Percentiles rank a stretch among this genome's conserved stretches.
Conservation (phyloP, 306 rosid genomes). For the Quercus mongolica region DNA sequence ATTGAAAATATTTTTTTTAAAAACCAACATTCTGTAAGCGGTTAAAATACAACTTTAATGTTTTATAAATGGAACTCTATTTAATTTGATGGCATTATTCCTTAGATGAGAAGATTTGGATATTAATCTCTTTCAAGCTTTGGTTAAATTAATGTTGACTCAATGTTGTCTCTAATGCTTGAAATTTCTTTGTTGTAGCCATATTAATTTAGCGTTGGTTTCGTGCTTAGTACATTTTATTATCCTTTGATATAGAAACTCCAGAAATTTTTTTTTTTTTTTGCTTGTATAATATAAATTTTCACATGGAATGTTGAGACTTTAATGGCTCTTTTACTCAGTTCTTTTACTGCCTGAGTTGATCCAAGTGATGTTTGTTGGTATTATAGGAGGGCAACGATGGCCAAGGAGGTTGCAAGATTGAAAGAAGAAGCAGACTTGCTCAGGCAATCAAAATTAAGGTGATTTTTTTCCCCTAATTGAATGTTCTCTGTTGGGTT, state of each 20-base stretch:
- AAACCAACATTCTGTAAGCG: background rate
- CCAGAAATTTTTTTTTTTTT: background rate
- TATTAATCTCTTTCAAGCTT: background rate
- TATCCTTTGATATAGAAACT: background rate
- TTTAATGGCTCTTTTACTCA: background rate
- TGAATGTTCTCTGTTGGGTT: background rate
- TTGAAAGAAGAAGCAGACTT: constrained; percentile 43
- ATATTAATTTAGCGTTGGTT: background rate
- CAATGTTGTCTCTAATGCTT: background rate
- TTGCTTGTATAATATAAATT: background rate
- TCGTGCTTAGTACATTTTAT: background rate
- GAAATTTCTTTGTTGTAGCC: background rate
- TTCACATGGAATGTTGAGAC: background rate
- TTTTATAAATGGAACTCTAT: background rate
- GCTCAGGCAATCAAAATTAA: constrained; percentile 21
- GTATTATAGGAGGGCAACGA: constrained; percentile 44
- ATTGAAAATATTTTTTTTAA: too few relatives aligned
- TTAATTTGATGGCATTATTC: background rate
- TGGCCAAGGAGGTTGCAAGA: constrained; percentile 52
- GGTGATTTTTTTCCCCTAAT: constrained; percentile 8
- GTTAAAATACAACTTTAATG: background rate
- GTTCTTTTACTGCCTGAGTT: background rate
- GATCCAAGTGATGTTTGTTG: constrained; percentile 11
- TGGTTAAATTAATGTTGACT: background rate
- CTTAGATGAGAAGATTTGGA: background rate